These are phyloP conservation scores for Colletotrichum sp. DNA, from an alignment of 2,329 filamentous ascomycete species.

Conservation along the genomic window DNA sequence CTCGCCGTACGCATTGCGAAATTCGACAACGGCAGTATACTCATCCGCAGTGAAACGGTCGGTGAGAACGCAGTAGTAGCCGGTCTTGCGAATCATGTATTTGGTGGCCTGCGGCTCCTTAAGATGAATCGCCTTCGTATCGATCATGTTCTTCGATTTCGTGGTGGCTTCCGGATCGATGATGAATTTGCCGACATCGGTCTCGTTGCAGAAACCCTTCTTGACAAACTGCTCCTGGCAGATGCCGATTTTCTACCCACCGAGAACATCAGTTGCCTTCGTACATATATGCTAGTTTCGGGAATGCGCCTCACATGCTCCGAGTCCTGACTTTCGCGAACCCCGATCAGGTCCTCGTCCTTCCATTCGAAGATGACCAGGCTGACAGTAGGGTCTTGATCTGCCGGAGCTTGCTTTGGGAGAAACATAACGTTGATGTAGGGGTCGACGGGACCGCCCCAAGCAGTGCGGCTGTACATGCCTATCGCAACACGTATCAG, in stretches of 20 bases:
- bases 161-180: constrained; percentile 77
- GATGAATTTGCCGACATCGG: constrained; percentile 86
- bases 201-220: constrained; percentile 73
- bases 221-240: constrained; percentile 77
- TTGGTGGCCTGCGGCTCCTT: constrained; percentile 76
- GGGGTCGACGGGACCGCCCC: constrained; percentile 87
- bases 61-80: constrained; percentile 94
- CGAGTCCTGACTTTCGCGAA: constrained; percentile 60
- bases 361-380: constrained; percentile 94
- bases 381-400: constrained; percentile 78
- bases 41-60: constrained; percentile 70
- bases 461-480: constrained; percentile 91
- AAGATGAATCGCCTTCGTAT: constrained; percentile 82
- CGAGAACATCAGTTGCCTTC: constrained; percentile 33
- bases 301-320: constrained; percentile 50
- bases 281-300: background rate
- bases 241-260: constrained; percentile 54
- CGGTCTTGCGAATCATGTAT: constrained; percentile 87
- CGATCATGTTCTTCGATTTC: constrained; percentile 72
- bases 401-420: constrained; percentile 60
- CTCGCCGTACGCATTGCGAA: constrained; percentile 95
- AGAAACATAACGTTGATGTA: constrained; percentile 88
- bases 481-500: constrained; percentile 47
- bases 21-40: constrained; percentile 85
- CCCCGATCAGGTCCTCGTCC: constrained; percentile 80